Base-by-base conservation (phyloP, 345 rosid genomes). In the Eucalyptus paniculata region DNA sequence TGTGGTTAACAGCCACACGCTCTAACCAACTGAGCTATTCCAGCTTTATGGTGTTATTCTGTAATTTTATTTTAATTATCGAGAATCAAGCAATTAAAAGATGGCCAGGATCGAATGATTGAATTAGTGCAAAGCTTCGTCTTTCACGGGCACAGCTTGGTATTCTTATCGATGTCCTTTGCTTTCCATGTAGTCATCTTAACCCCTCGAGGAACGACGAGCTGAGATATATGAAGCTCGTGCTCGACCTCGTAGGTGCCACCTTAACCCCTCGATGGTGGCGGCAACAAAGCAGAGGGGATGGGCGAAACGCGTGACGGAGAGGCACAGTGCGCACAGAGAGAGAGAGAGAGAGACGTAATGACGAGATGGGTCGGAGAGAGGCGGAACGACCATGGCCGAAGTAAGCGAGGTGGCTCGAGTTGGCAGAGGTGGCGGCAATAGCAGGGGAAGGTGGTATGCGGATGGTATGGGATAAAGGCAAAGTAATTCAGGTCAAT, bases 1-100 rank as follows among this genome's bases (percentile, higher is more conserved):
- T 93, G 92, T 93, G 95, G 96, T 94, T 95, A 94, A 95, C 94
- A 93, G 94, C 94, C 94, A 92, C 93, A 94, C 93, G 94, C 95
- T 95, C 93, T 92, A 93, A 65, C 95, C 94, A 89, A 90, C 94
- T 94, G 94, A 95, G 94, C 94, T 93, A 94, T 90, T 94, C 94
- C 94, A 93, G 91, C 94, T 72, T 88, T 11, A 0, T 8, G 58
- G 2, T 53, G 0, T 21, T 53, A 0, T 53, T 19, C 2, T 53
- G 1, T 53, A 53, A 8, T 1, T 53, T 53, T 8, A 21, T 21
- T 53, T 21, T 53, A 53, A 0, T 53, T 53, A 4, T 21, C 0
- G n/a, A n/a, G n/a, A n/a, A n/a, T n/a, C n/a, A n/a, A n/a, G n/a
- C n/a, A 8, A 53, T 53, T 10, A 19, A 53, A 53, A 53, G 26